Evolutionary conservation across 768 basidiomycete genomes (phyloP), one percentile per base, ranked within the genome.

Genomic region (Panellus pusillus): DNA sequence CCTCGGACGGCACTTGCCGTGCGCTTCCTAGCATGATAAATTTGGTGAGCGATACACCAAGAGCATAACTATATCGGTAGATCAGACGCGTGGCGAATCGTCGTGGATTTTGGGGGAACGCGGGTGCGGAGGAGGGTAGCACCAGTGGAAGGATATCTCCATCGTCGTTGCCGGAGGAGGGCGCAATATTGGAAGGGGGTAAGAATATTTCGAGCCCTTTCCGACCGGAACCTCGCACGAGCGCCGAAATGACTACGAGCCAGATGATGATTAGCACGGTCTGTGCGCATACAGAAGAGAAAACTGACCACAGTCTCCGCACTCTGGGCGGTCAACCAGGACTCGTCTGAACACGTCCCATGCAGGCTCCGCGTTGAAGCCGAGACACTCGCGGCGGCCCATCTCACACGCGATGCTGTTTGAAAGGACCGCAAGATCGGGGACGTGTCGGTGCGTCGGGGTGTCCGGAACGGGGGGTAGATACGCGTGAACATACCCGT

Each of bases 41-140:
- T 3, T 28, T 19, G 0, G 60, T 51, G 1, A 42, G 60, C n/a
- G 52, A 47, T 15, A 51, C 46, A 6, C 52, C 60, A 20, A 61
- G 42, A 18, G 17, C 38, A 31, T 57, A 53, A n/a, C 28, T 41
- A 14, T 61, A 58, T 15, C 60, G 55, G 14, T 57, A 50, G 44
- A 61, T 40, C 1, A 61, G 56, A 17, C 60, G 52, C 42, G 50
- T 18, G 6, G 52, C 49, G 27, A 54, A 54, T 3, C 17, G 18
- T 31, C 60, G 60, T 6, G 60, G 56, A 28, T 57, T 61, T 14
- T 45, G 27, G 9, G 56, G 60, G 15, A 61, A 42, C 20, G 49
- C 47, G 2, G 60, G 60, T 6, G 60, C 43, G 3, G 24, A 11
- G 6, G 39, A 27, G 1, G 55, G 52, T 4, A 61, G 48, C 7